Percentiles rank a stretch among this genome's conserved stretches.
These are phyloP conservation scores for Clarireedia monteithiana DNA, from an alignment of 2,329 filamentous ascomycete genomes.

Conservation along the genomic window DNA sequence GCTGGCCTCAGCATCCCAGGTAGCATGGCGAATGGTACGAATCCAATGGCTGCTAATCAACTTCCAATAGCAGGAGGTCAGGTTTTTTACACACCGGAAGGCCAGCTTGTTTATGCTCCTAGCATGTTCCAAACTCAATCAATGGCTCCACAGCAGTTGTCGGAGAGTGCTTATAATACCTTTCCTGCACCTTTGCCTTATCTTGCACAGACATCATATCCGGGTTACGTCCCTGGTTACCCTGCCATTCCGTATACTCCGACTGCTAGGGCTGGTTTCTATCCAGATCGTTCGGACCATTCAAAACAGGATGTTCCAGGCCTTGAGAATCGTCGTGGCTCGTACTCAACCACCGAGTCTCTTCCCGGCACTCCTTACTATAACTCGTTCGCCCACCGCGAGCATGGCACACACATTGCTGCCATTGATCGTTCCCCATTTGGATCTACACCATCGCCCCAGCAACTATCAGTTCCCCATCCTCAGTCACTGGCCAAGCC, in stretches of 20 bases:
- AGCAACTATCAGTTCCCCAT: conserved; percentile 42
- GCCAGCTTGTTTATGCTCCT: conserved; percentile 17
- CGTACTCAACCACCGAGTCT: conserved; percentile 61
- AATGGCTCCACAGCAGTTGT: conserved; percentile 18
- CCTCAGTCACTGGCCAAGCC: conserved; percentile 29
- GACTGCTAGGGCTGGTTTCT: conserved; percentile 22
- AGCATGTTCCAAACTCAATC: conserved; percentile 27
- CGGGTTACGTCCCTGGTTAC: conserved; percentile 27
- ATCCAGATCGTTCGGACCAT: conserved; percentile 25
- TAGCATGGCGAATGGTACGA: conserved; percentile 28
- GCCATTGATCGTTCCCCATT: conserved; percentile 51
- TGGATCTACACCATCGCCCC: conserved; percentile 60
- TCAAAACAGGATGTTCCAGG: conserved; percentile 44
- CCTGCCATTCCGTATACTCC: conserved; percentile 27
- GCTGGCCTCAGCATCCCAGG: conserved; percentile 26
- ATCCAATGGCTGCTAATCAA: conserved; percentile 23
- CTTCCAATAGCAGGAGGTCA: conserved; percentile 30
- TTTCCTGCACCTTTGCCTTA: conserved; percentile 27
- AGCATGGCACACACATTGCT: conserved; percentile 51
- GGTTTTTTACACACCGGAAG: conserved; percentile 21
- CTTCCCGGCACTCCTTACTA: conserved; percentile 60
- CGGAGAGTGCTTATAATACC: conserved; percentile 25
- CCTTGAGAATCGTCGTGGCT: conserved; percentile 58
- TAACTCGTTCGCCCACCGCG: conserved; percentile 48
- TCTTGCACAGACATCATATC: conserved; percentile 26